phyloP scores from a whole-genome alignment of 2,329 filamentous ascomycete species.

The Pseudopyricularia cyperi region DNA sequence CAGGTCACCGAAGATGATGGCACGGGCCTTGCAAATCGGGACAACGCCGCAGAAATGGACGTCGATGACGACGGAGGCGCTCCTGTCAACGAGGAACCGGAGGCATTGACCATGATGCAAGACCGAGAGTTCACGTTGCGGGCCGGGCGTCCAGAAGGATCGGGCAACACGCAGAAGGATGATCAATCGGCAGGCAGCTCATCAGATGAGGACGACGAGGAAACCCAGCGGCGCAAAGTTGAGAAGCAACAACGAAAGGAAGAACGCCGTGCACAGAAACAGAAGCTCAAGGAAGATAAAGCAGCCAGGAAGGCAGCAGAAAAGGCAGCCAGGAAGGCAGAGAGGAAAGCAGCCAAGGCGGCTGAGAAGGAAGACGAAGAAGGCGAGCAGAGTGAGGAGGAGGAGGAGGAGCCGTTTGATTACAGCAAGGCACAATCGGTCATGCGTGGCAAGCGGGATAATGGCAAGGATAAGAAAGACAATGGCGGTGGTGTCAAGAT shows the following conservation, averaged over 20 bases:
- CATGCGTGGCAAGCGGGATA: conserved; percentile 12
- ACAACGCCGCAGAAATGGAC: not conserved
- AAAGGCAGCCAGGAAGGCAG: conserved; percentile 4
- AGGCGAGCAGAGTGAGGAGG: conserved; percentile 9
- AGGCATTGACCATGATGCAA: not conserved
- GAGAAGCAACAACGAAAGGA: conserved; percentile 9
- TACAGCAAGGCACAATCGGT: conserved; percentile 21
- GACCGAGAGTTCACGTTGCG: conserved; percentile 2
- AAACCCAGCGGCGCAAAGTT: conserved; percentile 5
- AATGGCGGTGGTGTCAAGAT: conserved; percentile 10
- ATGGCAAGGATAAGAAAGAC: conserved; percentile 3
- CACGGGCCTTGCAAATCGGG: not conserved
- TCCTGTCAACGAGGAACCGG: not conserved
- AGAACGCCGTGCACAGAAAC: conserved; percentile 12
- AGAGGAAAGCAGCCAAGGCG: conserved; percentile 6
- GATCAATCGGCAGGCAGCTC: not conserved
- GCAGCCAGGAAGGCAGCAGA: conserved; percentile 25
- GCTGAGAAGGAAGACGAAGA: conserved; percentile 8
- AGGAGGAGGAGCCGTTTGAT: conserved; percentile 19
- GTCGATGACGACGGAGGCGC: not conserved
- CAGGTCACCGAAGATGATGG: not conserved
- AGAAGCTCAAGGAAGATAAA: conserved; percentile 24
- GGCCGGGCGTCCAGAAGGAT: conserved; percentile 3
- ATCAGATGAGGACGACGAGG: conserved; percentile 10
- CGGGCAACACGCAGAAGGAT: conserved; percentile 2